Base-by-base conservation (phyloP, 805 yeast species). In the Hanseniaspora osmophila region DNA sequence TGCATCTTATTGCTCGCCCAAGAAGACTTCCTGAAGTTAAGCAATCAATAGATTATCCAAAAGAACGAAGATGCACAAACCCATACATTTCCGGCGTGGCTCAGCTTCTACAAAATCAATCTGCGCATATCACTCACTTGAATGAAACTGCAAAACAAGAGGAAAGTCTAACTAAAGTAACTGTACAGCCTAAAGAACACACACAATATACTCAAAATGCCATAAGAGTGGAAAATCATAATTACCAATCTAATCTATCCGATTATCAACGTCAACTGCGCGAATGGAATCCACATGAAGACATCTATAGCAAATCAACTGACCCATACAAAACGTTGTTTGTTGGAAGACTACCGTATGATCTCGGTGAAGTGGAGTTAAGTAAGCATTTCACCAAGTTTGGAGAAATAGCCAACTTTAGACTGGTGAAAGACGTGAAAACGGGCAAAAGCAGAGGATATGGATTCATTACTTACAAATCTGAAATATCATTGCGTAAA, bases 261-360 rank as follows among this genome's bases (percentile, higher is more conserved):
- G 61, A 58, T 27, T 52, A 60, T 32, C 49, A 53, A 15, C 55
- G 52, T 10, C 67, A 62, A 17, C 50, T 65, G 12, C 47, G 54
- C 2, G 48, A 57, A 1, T 75, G 84, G 83, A 61, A 76, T 44
- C 86, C 88, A 0, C 57, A 60, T 3, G 54, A 58, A 1, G 88
- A 81, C 53, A 71, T 75, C 1, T 71, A 77, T 39, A 65, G 78
- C 12, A 60, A 64, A 16, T 82, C 81, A 1, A 56, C 63, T 1
- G 94, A 86, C 56, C 94, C 96, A 1, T 78, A 72, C 55, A 67
- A 69, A 48, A 90, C 96, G 0, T 68, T 90, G 2, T 86, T 92
- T 58, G 71, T 90, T 6, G 80, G 82, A 0, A 66, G 96, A 44
- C 62, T 90, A 40, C 75, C 75, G 41, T 87, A 81, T 56, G 62